phyloP scores from a whole-genome alignment of 805 yeast genomes.

The Saccharomyces mikatae region DNA sequence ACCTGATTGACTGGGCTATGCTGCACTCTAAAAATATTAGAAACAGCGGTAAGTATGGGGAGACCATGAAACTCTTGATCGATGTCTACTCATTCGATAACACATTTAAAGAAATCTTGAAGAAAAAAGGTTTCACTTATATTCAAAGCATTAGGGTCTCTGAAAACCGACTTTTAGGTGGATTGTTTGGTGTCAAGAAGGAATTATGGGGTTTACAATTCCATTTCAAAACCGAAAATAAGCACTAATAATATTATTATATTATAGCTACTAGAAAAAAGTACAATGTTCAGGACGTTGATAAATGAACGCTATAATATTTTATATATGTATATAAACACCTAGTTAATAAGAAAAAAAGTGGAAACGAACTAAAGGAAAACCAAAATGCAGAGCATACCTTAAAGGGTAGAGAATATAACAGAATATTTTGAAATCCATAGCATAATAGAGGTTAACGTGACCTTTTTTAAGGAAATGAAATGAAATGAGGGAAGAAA shows the following conservation, averaged over 20 bases:
- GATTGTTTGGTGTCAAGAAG: slow-evolving; percentile 26
- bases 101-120: slow-evolving; percentile 32
- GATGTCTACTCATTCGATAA: slow-evolving; percentile 49
- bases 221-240: slow-evolving; percentile 23
- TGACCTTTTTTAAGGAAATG: neutral
- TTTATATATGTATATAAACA: neutral
- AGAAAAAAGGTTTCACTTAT: slow-evolving; percentile 37
- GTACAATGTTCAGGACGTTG: neutral
- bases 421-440: neutral
- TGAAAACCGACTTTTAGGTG: slow-evolving; percentile 25
- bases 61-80: slow-evolving; percentile 34
- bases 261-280: neutral
- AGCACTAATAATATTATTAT: slow-evolving; percentile 3
- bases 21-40: slow-evolving; percentile 36
- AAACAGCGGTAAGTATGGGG: slow-evolving; percentile 27
- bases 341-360: neutral
- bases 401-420: neutral
- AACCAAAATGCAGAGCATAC: neutral
- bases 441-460: neutral
- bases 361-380: neutral
- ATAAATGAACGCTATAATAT: neutral
- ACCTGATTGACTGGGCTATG: slow-evolving; percentile 55
- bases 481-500: neutral
- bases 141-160: slow-evolving; percentile 24
- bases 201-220: slow-evolving; percentile 33